Evolutionary conservation across 2,329 filamentous ascomycete species (phyloP).

Genomic region (Botryotinia calthae): DNA sequence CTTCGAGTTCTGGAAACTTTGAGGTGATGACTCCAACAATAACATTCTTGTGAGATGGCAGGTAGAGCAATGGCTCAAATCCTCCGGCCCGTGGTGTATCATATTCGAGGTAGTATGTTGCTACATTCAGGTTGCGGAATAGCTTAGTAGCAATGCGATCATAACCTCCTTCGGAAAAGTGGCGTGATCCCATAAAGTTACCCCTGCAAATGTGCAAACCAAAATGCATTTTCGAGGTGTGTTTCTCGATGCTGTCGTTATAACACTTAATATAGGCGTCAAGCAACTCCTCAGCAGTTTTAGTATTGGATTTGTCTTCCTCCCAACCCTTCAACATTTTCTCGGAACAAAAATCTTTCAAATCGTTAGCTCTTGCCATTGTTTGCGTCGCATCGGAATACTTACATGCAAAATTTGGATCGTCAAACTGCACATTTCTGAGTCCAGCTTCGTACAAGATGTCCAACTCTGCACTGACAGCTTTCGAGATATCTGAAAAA

Average conservation of each 20-base stretch:
- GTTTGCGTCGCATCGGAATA: constrained; percentile 13
- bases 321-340: constrained; percentile 70
- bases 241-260: constrained; percentile 65
- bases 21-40: constrained; percentile 63
- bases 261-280: constrained; percentile 75
- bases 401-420: constrained; percentile 56
- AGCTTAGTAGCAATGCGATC: constrained; percentile 66
- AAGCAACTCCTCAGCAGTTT: constrained; percentile 69
- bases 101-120: constrained; percentile 70
- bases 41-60: constrained; percentile 62
- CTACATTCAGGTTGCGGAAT: constrained; percentile 60
- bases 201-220: constrained; percentile 75
- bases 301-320: constrained; percentile 49
- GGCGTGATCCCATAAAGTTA: constrained; percentile 64
- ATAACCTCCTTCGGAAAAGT: constrained; percentile 66
- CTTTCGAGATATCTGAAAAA: constrained; percentile 52
- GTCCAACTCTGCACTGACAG: constrained; percentile 51
- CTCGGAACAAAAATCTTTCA: constrained; percentile 63
- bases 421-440: constrained; percentile 55
- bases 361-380: constrained; percentile 13
- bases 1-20: constrained; percentile 60
- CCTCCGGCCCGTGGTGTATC: constrained; percentile 63
- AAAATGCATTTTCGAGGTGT: constrained; percentile 68
- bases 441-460: constrained; percentile 54
- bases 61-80: constrained; percentile 61